These are phyloP conservation scores for Brassica incana DNA, from an alignment of 345 rosid species.

Conservation along the genomic window DNA sequence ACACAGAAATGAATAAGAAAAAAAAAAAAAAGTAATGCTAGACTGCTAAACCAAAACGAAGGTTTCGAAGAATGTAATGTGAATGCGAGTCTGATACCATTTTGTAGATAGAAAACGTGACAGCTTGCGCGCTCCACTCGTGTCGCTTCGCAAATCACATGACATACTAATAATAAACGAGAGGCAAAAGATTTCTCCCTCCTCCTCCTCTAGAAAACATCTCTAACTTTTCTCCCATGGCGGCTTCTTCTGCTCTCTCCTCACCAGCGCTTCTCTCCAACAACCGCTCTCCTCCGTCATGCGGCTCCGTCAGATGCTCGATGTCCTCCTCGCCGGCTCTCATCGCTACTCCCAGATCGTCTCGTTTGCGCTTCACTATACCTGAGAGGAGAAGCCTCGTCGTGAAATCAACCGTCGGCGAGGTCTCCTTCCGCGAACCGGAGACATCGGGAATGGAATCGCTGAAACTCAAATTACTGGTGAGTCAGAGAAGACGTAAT, in stretches of 20 bases:
- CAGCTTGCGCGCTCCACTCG: slow-evolving; percentile 13
- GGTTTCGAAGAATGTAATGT: background rate
- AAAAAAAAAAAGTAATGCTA: background rate
- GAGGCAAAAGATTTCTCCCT: background rate
- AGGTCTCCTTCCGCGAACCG: slow-evolving; percentile 45
- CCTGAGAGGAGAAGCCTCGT: slow-evolving; percentile 30
- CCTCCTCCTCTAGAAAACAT: slow-evolving; percentile 38
- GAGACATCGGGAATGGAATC: slow-evolving; percentile 42
- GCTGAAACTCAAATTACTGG: slow-evolving; percentile 64
- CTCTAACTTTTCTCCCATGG: slow-evolving; percentile 23
- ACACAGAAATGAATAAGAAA: background rate
- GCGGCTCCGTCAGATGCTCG: background rate
- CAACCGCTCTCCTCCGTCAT: slow-evolving; percentile 14
- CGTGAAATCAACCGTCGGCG: slow-evolving; percentile 49
- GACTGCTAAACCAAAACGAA: background rate
- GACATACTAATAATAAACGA: background rate
- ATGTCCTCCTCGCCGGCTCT: slow-evolving; percentile 4
- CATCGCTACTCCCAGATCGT: background rate
- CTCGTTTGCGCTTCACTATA: background rate
- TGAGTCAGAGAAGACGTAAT: slow-evolving; percentile 27
- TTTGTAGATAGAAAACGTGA: slow-evolving; percentile 10
- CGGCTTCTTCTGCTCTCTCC: slow-evolving; percentile 18
- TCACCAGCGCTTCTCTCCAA: slow-evolving; percentile 24
- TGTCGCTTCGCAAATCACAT: slow-evolving; percentile 16
- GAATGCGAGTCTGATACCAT: background rate